Conservation (phyloP, 2,329 filamentous ascomycete genomes). For the Ploettnerulaceae sp. region DNA sequence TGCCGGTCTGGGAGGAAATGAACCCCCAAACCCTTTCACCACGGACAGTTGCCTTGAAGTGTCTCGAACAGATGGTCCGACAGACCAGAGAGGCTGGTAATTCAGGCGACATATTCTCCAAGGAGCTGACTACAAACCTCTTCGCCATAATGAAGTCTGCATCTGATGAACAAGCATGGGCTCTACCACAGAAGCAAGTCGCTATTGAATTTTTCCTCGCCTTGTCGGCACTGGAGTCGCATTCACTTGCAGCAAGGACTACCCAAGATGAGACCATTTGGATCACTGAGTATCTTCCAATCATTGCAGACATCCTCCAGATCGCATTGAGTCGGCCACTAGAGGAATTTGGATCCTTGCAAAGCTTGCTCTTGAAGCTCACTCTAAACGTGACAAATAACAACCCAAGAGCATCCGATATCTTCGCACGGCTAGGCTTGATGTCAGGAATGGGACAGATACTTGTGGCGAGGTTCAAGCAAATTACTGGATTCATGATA, state of each 20-base stretch:
- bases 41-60: slow-evolving; percentile 58
- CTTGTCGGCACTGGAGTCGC: slow-evolving; percentile 50
- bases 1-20: slow-evolving; percentile 56
- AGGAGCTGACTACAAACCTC: slow-evolving; percentile 44
- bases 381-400: slow-evolving; percentile 86
- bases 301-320: slow-evolving; percentile 45
- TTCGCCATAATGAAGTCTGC: slow-evolving; percentile 40
- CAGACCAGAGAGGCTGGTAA: slow-evolving; percentile 46
- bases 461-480: slow-evolving; percentile 48
- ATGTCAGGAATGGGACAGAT: slow-evolving; percentile 44
- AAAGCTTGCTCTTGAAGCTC: slow-evolving; percentile 51
- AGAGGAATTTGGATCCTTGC: slow-evolving; percentile 35
- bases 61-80: slow-evolving; percentile 53
- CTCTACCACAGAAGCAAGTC: slow-evolving; percentile 21
- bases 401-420: slow-evolving; percentile 60
- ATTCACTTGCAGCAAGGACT: slow-evolving; percentile 46
- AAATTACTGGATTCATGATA: slow-evolving; percentile 44
- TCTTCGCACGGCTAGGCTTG: slow-evolving; percentile 59
- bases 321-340: slow-evolving; percentile 36
- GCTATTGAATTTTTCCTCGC: slow-evolving; percentile 38
- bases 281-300: slow-evolving; percentile 47
- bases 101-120: slow-evolving; percentile 45
- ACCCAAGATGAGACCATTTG: slow-evolving; percentile 41
- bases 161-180: slow-evolving; percentile 25
- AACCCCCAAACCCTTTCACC: slow-evolving; percentile 52